phyloP scores from a whole-genome alignment of 2,329 filamentous ascomycete species.

The Aspergillus sp. region DNA sequence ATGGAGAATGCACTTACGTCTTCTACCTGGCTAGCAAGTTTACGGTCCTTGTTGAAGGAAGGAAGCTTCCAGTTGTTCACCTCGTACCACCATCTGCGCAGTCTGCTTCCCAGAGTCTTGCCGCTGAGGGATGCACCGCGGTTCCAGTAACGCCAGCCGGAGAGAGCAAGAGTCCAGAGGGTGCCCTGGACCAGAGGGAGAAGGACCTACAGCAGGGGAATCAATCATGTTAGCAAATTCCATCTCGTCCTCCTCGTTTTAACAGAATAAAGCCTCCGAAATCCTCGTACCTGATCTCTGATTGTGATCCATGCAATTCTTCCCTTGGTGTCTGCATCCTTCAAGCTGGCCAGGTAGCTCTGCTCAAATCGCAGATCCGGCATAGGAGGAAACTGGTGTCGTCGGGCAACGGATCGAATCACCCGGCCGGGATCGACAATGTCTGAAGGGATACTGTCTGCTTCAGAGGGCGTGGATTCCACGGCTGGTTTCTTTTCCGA shows the following conservation, averaged over 20 bases:
- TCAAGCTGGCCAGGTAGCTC: conserved; percentile 90
- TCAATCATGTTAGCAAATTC: neutral
- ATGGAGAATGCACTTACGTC: conserved; percentile 33
- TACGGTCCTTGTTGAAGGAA: conserved; percentile 21
- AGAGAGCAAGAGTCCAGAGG: conserved; percentile 78
- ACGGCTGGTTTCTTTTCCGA: conserved; percentile 64
- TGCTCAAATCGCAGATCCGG: conserved; percentile 93
- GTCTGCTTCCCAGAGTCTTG: conserved; percentile 66
- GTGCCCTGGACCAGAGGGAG: conserved; percentile 85
- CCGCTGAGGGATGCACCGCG: conserved; percentile 71
- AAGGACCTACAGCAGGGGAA: conserved; percentile 55
- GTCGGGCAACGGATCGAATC: conserved; percentile 31
- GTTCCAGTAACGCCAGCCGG: conserved; percentile 91
- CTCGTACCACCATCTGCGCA: conserved; percentile 90
- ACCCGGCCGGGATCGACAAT: conserved; percentile 37
- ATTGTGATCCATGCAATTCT: conserved; percentile 78
- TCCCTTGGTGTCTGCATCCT: conserved; percentile 72
- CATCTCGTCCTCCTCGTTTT: no score
- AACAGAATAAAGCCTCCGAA: no score
- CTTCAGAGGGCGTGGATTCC: conserved; percentile 36
- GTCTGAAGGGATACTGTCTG: conserved; percentile 43
- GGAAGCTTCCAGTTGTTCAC: conserved; percentile 87
- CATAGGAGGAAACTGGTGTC: conserved; percentile 60
- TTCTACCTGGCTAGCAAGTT: conserved; percentile 36
- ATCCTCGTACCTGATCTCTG: conserved; percentile 68